Base-by-base conservation (phyloP, 2,329 filamentous ascomycete genomes). In the Paecilomyces dactylethromorphus region DNA sequence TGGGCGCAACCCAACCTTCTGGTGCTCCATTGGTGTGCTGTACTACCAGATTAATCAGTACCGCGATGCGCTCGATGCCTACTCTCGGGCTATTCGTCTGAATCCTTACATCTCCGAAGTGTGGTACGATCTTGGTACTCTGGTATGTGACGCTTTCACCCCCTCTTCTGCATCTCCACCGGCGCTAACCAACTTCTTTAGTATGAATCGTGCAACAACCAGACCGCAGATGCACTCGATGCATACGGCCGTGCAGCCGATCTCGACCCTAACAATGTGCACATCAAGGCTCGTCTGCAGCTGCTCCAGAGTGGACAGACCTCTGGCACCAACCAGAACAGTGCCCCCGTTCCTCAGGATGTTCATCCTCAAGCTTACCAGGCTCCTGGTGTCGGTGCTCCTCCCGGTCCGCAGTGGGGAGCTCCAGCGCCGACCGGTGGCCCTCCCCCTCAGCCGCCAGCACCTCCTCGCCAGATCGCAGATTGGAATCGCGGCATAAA, bases 21-120 rank as follows among this genome's bases (percentile, higher is more conserved):
- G 94, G 94, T 97, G 94, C 80, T 97, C 93, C 10, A 99, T 99
- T 71, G 94, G 94, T 73, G 94, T 99, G 15, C 83, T 99, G 60
- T 99, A 99, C 76, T 99, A 97, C 78, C 94, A 97, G 78, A 99
- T 99, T 80, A 99, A 97, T 77, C 94, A 99, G 79, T 99, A 99
- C 78, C 88, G 94, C 60, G 94, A 99, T 80, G 94, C 94, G 2
- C 84, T 99, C 56, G 94, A 99, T 79, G 94, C 94, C 45, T 99
- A 97, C 77, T 97, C 92, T 62, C 90, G 94, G 61, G 94, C 94
- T 53, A 99, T 97, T 68, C 89, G 94, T 58, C 78, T 99, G 68
- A 99, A 97, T 73, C 94, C 94, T 4, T 97, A 96, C 80, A 97
- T 99, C 64, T 97, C 92, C 1, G 94, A 99, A 75, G 94, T 99